Conservation (phyloP, 2,329 filamentous ascomycete species). For the Colletotrichum australisinense region DNA sequence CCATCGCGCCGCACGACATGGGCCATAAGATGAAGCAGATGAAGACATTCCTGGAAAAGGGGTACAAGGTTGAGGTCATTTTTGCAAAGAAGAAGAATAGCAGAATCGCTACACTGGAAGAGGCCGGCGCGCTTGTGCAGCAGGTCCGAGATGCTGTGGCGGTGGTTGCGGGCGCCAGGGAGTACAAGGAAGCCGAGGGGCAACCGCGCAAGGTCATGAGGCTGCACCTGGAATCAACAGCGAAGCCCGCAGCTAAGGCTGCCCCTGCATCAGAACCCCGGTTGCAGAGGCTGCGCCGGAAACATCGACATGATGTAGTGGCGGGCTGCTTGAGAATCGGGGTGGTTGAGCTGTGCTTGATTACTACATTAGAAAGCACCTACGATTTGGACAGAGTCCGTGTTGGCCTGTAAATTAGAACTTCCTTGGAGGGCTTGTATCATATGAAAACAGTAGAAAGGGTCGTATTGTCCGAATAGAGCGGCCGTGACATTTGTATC, state of each 20-base stretch:
- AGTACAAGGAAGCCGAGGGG: conserved; percentile 59
- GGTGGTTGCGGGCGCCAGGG: conserved; percentile 51
- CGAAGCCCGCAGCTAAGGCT: neutral
- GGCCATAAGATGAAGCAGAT: conserved; percentile 76
- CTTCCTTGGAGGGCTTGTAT: neutral
- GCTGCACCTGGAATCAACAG: conserved; percentile 53
- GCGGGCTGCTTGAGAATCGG: neutral
- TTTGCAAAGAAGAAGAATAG: conserved; percentile 74
- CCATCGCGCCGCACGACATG: conserved; percentile 81
- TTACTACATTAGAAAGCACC: neutral
- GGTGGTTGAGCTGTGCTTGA: neutral
- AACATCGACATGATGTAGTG: neutral
- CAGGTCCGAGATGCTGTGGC: conserved; percentile 48
- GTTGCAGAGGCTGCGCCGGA: neutral
- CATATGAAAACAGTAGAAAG: neutral
- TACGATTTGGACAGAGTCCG: neutral
- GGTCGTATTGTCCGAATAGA: neutral
- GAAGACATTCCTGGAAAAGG: conserved; percentile 77
- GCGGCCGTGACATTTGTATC: neutral
- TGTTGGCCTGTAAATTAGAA: neutral
- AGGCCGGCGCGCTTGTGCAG: conserved; percentile 68
- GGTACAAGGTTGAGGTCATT: conserved; percentile 79
- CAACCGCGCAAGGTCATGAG: conserved; percentile 55
- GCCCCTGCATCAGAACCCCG: neutral
- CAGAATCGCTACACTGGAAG: conserved; percentile 67